Evolutionary conservation across 1,284 basidiomycete genomes (phyloP).

Genomic region (Heliocybe sulcata): DNA sequence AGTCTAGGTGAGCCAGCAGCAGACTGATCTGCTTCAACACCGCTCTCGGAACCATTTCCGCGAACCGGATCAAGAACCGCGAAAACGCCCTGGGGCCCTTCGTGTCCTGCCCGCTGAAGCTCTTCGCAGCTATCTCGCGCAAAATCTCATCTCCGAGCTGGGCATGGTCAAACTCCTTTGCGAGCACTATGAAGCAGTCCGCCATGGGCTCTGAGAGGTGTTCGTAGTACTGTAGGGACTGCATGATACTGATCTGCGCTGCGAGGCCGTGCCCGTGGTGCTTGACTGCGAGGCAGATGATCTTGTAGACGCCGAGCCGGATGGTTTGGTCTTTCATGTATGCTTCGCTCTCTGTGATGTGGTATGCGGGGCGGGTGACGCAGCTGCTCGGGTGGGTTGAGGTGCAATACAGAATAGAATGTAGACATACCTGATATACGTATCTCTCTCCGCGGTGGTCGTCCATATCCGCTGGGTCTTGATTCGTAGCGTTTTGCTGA

Average conservation of each 20-base stretch:
- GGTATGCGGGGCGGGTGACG: constrained; percentile 81
- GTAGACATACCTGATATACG: constrained; percentile 62
- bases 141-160: constrained; percentile 90
- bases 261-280: constrained; percentile 81
- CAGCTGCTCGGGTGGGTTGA: constrained; percentile 44
- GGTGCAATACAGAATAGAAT: constrained; percentile 1
- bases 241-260: constrained; percentile 88
- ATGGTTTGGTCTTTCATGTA: constrained; percentile 82
- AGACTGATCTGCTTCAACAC: constrained; percentile 89
- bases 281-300: constrained; percentile 90
- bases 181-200: constrained; percentile 76
- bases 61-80: constrained; percentile 77
- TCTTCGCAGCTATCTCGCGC: constrained; percentile 75
- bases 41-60: constrained; percentile 79
- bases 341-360: constrained; percentile 79
- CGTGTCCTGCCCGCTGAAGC: constrained; percentile 76
- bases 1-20: constrained; percentile 82
- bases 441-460: constrained; percentile 76
- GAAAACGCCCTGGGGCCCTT: constrained; percentile 88
- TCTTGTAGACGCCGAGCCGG: constrained; percentile 74
- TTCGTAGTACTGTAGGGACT: constrained; percentile 90
- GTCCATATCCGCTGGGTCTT: constrained; percentile 84
- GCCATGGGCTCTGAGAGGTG: constrained; percentile 94
- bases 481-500: constrained; percentile 68
- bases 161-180: constrained; percentile 84